Evolutionary conservation across 305 asterid genomes (phyloP).

Genomic region (Fraxinus floribunda): DNA sequence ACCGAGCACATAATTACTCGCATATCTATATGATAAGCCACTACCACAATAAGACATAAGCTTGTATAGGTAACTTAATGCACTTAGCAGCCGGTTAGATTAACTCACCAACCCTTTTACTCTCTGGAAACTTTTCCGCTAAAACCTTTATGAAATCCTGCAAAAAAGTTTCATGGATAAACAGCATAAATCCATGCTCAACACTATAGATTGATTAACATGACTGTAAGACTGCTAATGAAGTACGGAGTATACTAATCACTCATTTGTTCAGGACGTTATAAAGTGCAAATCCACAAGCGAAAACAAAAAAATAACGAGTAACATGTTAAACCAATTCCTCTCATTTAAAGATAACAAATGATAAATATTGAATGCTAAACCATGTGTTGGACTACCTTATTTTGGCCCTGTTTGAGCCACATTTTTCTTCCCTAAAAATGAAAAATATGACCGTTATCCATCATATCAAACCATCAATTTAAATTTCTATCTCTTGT

Average conservation of each 20-base stretch:
- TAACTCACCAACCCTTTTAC: constrained; percentile 95
- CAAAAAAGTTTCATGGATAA: constrained; percentile 17
- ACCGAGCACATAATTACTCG: not conserved
- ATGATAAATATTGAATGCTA: not conserved
- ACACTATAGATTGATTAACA: not conserved
- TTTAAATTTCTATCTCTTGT: too few relatives aligned
- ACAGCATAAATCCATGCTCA: constrained; percentile 15
- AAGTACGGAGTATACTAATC: not conserved
- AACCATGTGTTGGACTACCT: not conserved
- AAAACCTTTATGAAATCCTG: constrained; percentile 74
- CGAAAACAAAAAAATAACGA: not conserved
- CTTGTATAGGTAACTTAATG: not conserved
- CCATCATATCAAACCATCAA: too few relatives aligned
- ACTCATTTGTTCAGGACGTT: not conserved
- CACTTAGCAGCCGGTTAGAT: constrained; percentile 21
- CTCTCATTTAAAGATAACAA: not conserved
- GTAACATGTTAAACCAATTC: not conserved
- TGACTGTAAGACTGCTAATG: not conserved
- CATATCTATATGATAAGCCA: constrained; percentile 10
- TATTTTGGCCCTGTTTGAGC: not conserved
- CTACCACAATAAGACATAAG: not conserved
- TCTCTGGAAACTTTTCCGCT: constrained; percentile 71
- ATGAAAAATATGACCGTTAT: too few relatives aligned
- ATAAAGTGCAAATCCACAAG: not conserved
- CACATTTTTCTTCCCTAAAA: too few relatives aligned